These are phyloP conservation scores for Spergularia bocconei DNA, from an alignment of 148 eudicot genomes.

Conservation along the genomic window DNA sequence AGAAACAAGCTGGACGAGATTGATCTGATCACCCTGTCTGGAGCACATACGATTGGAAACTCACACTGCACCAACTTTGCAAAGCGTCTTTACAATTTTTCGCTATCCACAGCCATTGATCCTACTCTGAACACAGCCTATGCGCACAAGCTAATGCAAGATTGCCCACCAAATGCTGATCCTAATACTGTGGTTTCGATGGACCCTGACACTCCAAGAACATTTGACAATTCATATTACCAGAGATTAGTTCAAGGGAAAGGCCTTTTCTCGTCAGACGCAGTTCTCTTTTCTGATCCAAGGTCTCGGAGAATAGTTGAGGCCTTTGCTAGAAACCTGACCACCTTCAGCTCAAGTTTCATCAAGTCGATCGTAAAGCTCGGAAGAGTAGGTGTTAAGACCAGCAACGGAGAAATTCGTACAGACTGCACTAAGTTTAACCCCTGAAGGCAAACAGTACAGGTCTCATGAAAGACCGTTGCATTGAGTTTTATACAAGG, in stretches of 20 bases:
- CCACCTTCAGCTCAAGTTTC: constrained; percentile 39
- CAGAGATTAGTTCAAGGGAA: constrained; percentile 52
- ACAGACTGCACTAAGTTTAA: constrained; percentile 48
- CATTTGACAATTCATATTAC: constrained; percentile 54
- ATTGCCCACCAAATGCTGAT: constrained; percentile 44
- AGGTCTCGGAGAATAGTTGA: constrained; percentile 36
- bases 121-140: constrained; percentile 46
- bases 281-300: constrained; percentile 41
- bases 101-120: constrained; percentile 38
- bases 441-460: not conserved
- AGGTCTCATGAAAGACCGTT: not conserved
- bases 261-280: constrained; percentile 61
- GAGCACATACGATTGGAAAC: constrained; percentile 32
- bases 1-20: not conserved
- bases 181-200: constrained; percentile 34
- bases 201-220: constrained; percentile 49
- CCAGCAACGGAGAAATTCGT: constrained; percentile 51
- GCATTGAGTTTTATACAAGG: not conserved
- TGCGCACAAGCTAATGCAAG: constrained; percentile 42
- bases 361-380: constrained; percentile 51
- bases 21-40: constrained; percentile 10
- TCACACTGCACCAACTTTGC: constrained; percentile 57
- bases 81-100: constrained; percentile 54
- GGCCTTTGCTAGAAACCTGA: constrained; percentile 38
- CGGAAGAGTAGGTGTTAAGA: constrained; percentile 52